Evolutionary conservation across 495 filamentous ascomycete species (phyloP).

Genomic region (Annulohypoxylon maeteangense): DNA sequence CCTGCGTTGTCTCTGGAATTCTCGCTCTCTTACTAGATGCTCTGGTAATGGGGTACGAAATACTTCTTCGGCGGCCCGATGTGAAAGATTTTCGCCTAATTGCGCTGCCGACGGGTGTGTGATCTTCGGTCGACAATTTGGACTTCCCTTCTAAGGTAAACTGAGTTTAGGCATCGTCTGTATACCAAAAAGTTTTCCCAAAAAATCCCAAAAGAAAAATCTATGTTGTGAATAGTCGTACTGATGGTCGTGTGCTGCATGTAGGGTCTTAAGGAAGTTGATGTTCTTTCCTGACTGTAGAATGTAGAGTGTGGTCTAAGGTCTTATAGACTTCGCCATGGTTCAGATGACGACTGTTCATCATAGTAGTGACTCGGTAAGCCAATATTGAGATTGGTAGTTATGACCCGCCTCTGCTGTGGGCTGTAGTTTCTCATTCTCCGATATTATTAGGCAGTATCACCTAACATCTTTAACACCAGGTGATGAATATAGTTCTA

Average conservation of each 20-base stretch:
- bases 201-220: slow-evolving; percentile 33
- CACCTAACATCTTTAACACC: slow-evolving; percentile 82
- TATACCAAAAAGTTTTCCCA: slow-evolving; percentile 52
- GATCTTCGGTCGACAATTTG: slow-evolving; percentile 55
- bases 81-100: slow-evolving; percentile 40
- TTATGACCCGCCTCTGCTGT: not conserved
- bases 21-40: slow-evolving; percentile 30
- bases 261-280: slow-evolving; percentile 3
- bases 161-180: slow-evolving; percentile 58
- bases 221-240: slow-evolving; percentile 46
- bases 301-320: not conserved
- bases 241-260: slow-evolving; percentile 15
- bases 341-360: not conserved
- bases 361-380: not conserved
- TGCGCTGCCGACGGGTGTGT: slow-evolving; percentile 44
- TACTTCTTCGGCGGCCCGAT: slow-evolving; percentile 52
- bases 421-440: slow-evolving; percentile 16
- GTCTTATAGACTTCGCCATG: not conserved
- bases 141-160: slow-evolving; percentile 63
- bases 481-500: slow-evolving; percentile 84
- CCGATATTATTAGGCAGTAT: slow-evolving; percentile 25
- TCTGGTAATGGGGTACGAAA: slow-evolving; percentile 50
- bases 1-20: slow-evolving; percentile 38
- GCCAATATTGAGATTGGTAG: not conserved
- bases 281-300: slow-evolving; percentile 1